Percentiles rank a stretch among this genome's conserved stretches.
These are phyloP conservation scores for Botryotinia convoluta DNA, from an alignment of 2,329 filamentous ascomycete genomes.

Conservation along the genomic window DNA sequence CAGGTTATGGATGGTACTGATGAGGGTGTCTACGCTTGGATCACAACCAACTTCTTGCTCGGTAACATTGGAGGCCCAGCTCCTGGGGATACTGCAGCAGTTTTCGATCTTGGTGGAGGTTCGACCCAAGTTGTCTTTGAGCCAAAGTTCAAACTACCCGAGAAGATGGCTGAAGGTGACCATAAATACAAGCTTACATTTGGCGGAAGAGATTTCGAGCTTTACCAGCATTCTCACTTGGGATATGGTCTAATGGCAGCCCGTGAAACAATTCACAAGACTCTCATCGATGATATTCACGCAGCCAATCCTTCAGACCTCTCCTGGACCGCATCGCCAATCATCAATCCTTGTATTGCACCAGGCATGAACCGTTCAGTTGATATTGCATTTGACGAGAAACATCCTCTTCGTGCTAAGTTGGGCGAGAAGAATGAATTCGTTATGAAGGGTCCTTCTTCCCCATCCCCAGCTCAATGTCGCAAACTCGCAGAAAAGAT, in stretches of 20 bases:
- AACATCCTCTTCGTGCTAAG: conserved; percentile 53
- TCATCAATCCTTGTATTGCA: conserved; percentile 82
- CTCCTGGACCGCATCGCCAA: conserved; percentile 66
- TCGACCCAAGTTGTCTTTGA: conserved; percentile 99
- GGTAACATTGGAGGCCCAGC: conserved; percentile 96
- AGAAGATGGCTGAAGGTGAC: conserved; percentile 81
- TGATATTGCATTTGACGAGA: conserved; percentile 65
- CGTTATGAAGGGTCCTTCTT: conserved; percentile 82
- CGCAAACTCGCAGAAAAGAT: conserved; percentile 88
- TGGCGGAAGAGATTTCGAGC: conserved; percentile 82
- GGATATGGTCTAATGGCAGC: conserved; percentile 97
- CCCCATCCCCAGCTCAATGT: conserved; percentile 78
- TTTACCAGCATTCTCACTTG: conserved; percentile 98
- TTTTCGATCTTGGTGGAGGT: conserved; percentile 94
- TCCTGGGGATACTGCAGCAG: conserved; percentile 83
- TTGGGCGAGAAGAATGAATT: conserved; percentile 60
- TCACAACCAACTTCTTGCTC: conserved; percentile 96
- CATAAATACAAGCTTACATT: conserved; percentile 94
- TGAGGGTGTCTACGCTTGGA: conserved; percentile 98
- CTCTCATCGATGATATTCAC: conserved; percentile 70
- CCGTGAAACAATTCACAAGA: conserved; percentile 77
- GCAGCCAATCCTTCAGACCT: conserved; percentile 58
- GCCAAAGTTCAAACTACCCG: conserved; percentile 89
- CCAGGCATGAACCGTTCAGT: conserved; percentile 75
- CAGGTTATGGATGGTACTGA: conserved; percentile 97